phyloP scores from a whole-genome alignment of 2,329 filamentous ascomycete genomes.

The Aspergillus ochraceoroseus region DNA sequence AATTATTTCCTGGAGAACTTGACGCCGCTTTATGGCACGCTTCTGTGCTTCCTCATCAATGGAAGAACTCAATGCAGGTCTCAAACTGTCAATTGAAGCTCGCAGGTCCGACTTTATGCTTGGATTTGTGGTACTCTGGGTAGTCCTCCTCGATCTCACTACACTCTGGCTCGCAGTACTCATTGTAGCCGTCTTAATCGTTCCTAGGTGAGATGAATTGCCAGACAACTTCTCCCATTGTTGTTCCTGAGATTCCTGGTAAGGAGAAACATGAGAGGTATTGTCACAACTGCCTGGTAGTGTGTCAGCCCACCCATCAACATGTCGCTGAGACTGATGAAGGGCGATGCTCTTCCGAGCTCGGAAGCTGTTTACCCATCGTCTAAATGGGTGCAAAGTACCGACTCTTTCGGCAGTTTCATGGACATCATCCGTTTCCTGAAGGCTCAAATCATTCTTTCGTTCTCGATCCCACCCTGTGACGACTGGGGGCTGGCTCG shows the following conservation, averaged over 20 bases:
- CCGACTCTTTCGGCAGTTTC: conserved; percentile 11
- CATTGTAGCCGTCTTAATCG: conserved; percentile 72
- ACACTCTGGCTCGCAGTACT: conserved; percentile 71
- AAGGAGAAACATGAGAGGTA: conserved; percentile 15
- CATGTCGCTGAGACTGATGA: conserved; percentile 24
- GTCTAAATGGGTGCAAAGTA: conserved; percentile 30
- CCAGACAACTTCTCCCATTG: conserved; percentile 64
- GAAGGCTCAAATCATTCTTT: conserved; percentile 6
- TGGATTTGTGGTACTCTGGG: conserved; percentile 54
- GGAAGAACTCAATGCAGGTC: conserved; percentile 41
- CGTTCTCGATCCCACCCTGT: conserved; percentile 4
- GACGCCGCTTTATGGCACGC: conserved; percentile 68
- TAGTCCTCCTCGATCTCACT: conserved; percentile 55
- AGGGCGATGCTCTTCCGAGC: conserved; percentile 22
- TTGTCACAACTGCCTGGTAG: conserved; percentile 17
- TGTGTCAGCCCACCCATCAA: conserved; percentile 38
- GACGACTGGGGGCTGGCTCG: conserved; percentile 5
- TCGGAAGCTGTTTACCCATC: conserved; percentile 40
- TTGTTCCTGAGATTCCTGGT: conserved; percentile 24
- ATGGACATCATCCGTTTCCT: neutral
- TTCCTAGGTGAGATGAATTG: conserved; percentile 74
- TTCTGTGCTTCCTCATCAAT: conserved; percentile 66
- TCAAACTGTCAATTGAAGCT: conserved; percentile 55
- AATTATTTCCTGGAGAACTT: conserved; percentile 79
- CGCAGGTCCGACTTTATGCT: conserved; percentile 61